These are phyloP conservation scores for Setomelanomma holmii DNA, from an alignment of 2,329 filamentous ascomycete genomes.

Conservation along the genomic window DNA sequence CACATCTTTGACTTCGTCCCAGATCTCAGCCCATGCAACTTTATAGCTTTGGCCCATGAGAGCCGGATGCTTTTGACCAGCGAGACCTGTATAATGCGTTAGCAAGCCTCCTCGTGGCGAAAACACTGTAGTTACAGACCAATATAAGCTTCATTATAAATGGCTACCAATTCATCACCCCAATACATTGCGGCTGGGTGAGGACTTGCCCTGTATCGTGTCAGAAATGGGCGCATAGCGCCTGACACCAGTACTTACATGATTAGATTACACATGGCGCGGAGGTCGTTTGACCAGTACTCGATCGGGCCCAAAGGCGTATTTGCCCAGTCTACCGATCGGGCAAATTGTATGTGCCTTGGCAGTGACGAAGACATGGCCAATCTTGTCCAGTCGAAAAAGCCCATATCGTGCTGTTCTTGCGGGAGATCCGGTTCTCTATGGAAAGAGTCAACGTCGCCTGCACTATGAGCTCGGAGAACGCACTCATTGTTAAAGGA, in stretches of 20 bases:
- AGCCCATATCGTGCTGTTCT: constrained; percentile 55
- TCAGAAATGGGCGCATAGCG: not conserved
- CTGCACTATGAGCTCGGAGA: constrained; percentile 48
- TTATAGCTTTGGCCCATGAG: constrained; percentile 77
- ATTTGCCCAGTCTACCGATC: constrained; percentile 74
- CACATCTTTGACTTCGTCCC: constrained; percentile 72
- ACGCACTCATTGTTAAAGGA: constrained; percentile 52
- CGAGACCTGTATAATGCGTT: constrained; percentile 54
- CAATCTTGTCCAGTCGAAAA: constrained; percentile 84
- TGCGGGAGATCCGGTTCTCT: constrained; percentile 31
- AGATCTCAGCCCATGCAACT: constrained; percentile 76
- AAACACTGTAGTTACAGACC: constrained; percentile 22
- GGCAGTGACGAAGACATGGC: constrained; percentile 69
- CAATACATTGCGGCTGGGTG: constrained; percentile 78
- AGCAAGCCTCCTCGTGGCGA: not conserved
- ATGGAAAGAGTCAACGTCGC: constrained; percentile 50
- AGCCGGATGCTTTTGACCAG: constrained; percentile 76
- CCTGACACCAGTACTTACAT: constrained; percentile 60
- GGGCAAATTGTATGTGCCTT: constrained; percentile 74
- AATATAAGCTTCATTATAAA: constrained; percentile 76
- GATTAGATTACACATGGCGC: constrained; percentile 80
- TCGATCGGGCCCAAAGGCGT: constrained; percentile 80
- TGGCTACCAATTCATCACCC: constrained; percentile 72
- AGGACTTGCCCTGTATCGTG: constrained; percentile 41
- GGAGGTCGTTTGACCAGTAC: constrained; percentile 72